A percentile compares a stretch with the other conserved stretches of the same genome.
Evolutionary conservation across 2,329 filamentous ascomycete species (phyloP).

Genomic region (Lasiodiplodia citricola): DNA sequence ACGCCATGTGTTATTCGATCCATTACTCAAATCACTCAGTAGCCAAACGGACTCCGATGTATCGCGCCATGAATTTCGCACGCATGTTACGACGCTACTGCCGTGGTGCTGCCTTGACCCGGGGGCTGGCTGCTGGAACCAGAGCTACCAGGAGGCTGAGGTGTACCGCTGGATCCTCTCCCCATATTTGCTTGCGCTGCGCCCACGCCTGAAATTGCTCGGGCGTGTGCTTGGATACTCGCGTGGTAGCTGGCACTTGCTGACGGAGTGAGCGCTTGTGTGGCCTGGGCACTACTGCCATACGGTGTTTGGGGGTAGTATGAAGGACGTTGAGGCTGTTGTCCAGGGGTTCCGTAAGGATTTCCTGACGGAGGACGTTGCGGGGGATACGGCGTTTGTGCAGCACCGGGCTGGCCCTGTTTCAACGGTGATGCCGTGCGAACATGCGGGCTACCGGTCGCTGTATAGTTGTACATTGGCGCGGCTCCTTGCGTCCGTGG

Average conservation of each 20-base stretch:
- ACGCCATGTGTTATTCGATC: constrained; percentile 3
- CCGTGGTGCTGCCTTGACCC: constrained; percentile 34
- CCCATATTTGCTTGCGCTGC: constrained; percentile 34
- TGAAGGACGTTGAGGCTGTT: constrained; percentile 14
- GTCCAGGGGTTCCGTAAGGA: constrained; percentile 21
- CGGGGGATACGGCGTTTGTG: constrained; percentile 30
- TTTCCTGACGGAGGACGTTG: constrained; percentile 36
- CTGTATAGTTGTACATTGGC: constrained; percentile 38
- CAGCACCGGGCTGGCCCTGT: constrained; percentile 34
- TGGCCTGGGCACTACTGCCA: constrained; percentile 37
- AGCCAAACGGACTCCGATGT: neutral
- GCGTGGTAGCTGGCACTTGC: constrained; percentile 33
- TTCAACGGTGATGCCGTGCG: constrained; percentile 46
- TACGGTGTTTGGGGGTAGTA: constrained; percentile 21
- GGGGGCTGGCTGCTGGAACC: constrained; percentile 32
- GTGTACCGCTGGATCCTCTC: constrained; percentile 42
- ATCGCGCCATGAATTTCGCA: constrained; percentile 1
- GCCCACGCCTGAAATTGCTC: constrained; percentile 39
- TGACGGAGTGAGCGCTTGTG: constrained; percentile 43
- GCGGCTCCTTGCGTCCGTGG: constrained; percentile 41
- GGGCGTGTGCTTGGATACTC: constrained; percentile 36
- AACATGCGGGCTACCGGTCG: constrained; percentile 37
- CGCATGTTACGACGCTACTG: constrained; percentile 28
- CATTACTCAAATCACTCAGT: constrained; percentile 11
- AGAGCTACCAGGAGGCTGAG: constrained; percentile 39